Base-by-base conservation (phyloP, 179 eudicot genomes). In the Carnegiea gigantea region DNA sequence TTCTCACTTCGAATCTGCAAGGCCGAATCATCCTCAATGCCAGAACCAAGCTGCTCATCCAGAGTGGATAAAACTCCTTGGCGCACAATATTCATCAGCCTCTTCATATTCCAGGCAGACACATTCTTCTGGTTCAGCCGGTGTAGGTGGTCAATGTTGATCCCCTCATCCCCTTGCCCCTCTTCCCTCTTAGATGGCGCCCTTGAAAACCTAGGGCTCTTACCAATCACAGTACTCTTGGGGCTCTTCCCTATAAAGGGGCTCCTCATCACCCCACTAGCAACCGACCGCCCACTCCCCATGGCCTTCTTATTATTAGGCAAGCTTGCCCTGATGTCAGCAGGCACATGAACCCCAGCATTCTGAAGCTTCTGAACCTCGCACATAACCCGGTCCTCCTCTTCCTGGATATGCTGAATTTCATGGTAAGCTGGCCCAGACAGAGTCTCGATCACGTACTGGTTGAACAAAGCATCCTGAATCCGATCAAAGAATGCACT, bases 341-440 rank as follows among this genome's bases (percentile, higher is more conserved):
- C 86, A 1, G 98, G 98, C 33, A 94, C 68, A 28, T 81, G 79
- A 40, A 86, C 92, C 73, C 98, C 98, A 9, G 98, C 98, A 79
- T 82, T 89, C 85, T 94, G 95, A 77, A 94, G 90, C 86, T 92
- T 89, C 79, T 85, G 84, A 44, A 92, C 92, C 71, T 91, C 96
- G 40, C 82, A 79, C 83, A 91, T 76, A 20, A 91, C 86, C 77
- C 90, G 81, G 24, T 90, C 95, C 65, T 93, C 93, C 70, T 92
- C 96, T 73, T 92, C 94, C 40, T 85, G 83, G 38, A 85, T 88
- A 0, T 80, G 84, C 73, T 85, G 90, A 65, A 83, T 30, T 54
- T 88, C 90, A 36, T 84, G 77, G 30, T 80, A 77, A 9, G 90
- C 88, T 4, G 82, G 85, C 21, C 88, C 89, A 1, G 90, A 84